phyloP scores from a whole-genome alignment of 1,139 yeast species.

The Candida albicans region DNA sequence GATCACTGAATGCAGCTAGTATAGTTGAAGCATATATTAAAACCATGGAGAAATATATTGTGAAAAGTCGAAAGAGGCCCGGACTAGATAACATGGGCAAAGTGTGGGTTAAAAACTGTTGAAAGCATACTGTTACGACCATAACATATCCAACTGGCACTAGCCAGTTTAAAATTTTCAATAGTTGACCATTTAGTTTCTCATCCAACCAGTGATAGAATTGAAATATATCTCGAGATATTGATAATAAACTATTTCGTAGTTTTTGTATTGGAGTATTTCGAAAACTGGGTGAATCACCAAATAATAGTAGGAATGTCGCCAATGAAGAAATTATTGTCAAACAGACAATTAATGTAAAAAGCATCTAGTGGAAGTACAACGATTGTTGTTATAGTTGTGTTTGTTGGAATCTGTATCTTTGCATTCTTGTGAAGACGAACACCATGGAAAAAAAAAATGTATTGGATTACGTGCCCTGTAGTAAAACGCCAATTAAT shows the following conservation, averaged over 20 bases:
- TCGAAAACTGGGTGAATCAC: constrained; percentile 53
- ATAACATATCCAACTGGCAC: constrained; percentile 52
- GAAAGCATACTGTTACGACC: constrained; percentile 47
- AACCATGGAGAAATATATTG: constrained; percentile 25
- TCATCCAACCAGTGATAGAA: constrained; percentile 12
- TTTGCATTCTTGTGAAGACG: too few species aligned
- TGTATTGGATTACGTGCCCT: too few species aligned
- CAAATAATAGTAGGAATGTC: constrained; percentile 41
- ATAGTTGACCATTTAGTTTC: constrained; percentile 18
- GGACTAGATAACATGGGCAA: constrained; percentile 26
- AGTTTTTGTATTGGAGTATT: constrained; percentile 30
- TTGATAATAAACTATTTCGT: constrained; percentile 13
- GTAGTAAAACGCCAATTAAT: too few species aligned
- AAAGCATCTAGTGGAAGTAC: constrained; percentile 8
- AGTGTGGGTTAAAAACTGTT: constrained; percentile 44
- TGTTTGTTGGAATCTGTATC: too few species aligned
- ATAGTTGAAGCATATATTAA: constrained; percentile 36
- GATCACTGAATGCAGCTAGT: constrained; percentile 52
- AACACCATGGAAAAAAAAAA: too few species aligned
- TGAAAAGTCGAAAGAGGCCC: constrained; percentile 19
- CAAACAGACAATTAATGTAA: constrained; percentile 9
- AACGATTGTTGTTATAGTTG: neutral
- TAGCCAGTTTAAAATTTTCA: constrained; percentile 31
- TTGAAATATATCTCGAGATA: constrained; percentile 2
- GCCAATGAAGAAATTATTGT: constrained; percentile 11